Evolutionary conservation across 2,329 filamentous ascomycete genomes (phyloP).

Genomic region (Xylariaceae sp.): DNA sequence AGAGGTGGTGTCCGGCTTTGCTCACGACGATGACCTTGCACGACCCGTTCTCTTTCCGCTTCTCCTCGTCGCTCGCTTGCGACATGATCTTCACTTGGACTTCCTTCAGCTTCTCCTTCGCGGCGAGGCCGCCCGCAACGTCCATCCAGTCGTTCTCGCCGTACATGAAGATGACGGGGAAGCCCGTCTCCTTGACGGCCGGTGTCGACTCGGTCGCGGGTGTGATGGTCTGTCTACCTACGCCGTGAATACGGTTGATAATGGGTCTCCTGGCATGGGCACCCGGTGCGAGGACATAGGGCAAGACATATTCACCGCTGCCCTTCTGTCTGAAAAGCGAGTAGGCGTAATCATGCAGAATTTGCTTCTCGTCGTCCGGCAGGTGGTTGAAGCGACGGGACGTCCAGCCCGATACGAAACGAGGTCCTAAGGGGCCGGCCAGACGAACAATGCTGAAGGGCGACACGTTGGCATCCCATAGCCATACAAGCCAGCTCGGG

Average conservation of each 20-base stretch:
- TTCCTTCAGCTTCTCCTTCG: constrained; percentile 71
- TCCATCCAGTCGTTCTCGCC: constrained; percentile 99
- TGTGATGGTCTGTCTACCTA: constrained; percentile 65
- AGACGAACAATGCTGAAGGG: constrained; percentile 88
- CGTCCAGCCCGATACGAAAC: constrained; percentile 92
- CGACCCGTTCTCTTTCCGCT: constrained; percentile 66
- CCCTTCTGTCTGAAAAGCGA: constrained; percentile 88
- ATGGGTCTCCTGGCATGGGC: constrained; percentile 85
- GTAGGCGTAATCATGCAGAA: constrained; percentile 90
- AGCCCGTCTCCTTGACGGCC: constrained; percentile 52
- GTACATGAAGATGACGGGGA: constrained; percentile 90
- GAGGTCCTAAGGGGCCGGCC: constrained; percentile 81
- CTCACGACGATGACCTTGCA: constrained; percentile 75
- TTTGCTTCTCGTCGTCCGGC: constrained; percentile 70
- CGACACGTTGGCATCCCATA: constrained; percentile 96
- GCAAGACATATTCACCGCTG: constrained; percentile 87
- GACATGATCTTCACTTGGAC: constrained; percentile 56
- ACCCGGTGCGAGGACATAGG: constrained; percentile 88
- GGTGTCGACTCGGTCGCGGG: constrained; percentile 31
- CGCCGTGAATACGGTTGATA: constrained; percentile 77
- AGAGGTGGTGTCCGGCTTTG: constrained; percentile 55
- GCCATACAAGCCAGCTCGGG: constrained; percentile 81
- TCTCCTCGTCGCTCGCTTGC: constrained; percentile 62
- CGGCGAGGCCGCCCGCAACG: constrained; percentile 73
- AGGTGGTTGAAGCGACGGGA: constrained; percentile 87